Conservation (phyloP, 352 stramenopile species). For the Phytophthora citrophthora region DNA sequence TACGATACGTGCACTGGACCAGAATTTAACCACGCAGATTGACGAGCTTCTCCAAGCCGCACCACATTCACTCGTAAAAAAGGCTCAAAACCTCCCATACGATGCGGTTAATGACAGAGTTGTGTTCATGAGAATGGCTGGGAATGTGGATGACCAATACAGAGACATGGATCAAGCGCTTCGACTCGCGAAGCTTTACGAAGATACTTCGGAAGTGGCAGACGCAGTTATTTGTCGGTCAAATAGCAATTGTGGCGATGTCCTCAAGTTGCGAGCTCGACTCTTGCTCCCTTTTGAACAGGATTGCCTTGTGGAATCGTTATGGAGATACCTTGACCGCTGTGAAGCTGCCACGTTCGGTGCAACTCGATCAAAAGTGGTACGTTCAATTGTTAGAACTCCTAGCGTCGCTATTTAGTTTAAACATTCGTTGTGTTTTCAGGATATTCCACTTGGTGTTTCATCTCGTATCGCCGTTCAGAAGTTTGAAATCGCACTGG, state of each 20-base stretch:
- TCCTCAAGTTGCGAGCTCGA: background rate
- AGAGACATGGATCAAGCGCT: background rate
- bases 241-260: background rate
- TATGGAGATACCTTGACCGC: conserved; percentile 2
- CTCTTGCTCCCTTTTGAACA: background rate
- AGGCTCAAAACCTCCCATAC: background rate
- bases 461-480: background rate
- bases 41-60: background rate
- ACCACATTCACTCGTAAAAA: background rate
- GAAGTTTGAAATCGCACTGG: conserved; percentile 1
- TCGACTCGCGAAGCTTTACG: background rate
- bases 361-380: background rate
- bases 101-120: background rate
- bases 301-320: background rate
- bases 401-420: too few species aligned
- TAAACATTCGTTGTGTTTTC: background rate
- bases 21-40: conserved; percentile 2
- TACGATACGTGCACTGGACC: background rate
- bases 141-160: conserved; percentile 5
- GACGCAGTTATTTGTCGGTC: background rate
- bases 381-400: background rate
- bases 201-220: background rate
- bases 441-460: background rate
- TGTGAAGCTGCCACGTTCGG: background rate
- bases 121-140: background rate